Evolutionary conservation across 345 rosid species (phyloP).

Genomic region (Camelina neglecta): DNA sequence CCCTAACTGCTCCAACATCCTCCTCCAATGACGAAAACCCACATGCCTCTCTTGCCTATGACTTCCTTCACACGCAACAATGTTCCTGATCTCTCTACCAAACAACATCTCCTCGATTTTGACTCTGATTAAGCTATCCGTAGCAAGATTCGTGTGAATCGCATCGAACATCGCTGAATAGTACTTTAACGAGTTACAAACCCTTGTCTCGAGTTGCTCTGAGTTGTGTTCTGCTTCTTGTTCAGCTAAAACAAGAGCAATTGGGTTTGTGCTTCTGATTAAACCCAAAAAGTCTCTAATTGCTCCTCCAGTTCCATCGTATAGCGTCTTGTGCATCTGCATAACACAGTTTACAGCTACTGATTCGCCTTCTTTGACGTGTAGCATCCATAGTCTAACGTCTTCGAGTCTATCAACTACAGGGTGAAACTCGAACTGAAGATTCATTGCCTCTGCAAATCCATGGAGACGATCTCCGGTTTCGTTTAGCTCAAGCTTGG

Average conservation of each 20-base stretch:
- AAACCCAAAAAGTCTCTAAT: constrained; percentile 79
- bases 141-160: constrained; percentile 59
- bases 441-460: constrained; percentile 80
- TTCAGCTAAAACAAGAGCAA: constrained; percentile 69
- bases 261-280: constrained; percentile 83
- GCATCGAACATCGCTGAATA: constrained; percentile 85
- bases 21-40: constrained; percentile 68
- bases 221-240: constrained; percentile 80
- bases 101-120: constrained; percentile 89
- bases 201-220: constrained; percentile 59
- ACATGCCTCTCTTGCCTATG: constrained; percentile 85
- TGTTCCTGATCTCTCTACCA: constrained; percentile 77
- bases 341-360: constrained; percentile 83
- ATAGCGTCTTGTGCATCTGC: constrained; percentile 89
- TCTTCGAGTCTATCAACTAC: constrained; percentile 96
- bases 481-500: constrained; percentile 85
- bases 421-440: constrained; percentile 93
- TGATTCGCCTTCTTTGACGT: constrained; percentile 84
- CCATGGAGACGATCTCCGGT: constrained; percentile 87
- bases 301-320: constrained; percentile 68
- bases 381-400: constrained; percentile 99
- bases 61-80: constrained; percentile 91
- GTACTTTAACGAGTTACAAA: constrained; percentile 72
- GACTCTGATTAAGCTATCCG: constrained; percentile 67
- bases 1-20: constrained; percentile 82